Conservation (phyloP, 1,284 basidiomycete species). For the Trametes sp. region DNA sequence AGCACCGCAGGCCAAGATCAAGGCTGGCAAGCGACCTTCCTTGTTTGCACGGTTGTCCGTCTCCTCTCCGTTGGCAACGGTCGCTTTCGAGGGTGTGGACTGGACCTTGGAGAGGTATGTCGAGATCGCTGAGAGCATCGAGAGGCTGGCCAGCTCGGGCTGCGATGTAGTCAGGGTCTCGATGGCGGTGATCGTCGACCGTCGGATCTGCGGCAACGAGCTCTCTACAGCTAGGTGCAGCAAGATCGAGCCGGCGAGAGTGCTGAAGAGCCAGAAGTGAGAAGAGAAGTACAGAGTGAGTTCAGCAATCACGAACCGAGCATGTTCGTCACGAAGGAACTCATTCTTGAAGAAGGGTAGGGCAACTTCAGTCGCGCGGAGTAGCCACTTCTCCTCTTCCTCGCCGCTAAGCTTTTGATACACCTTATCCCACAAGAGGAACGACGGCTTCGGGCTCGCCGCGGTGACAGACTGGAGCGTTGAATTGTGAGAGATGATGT, state of each 20-base stretch:
- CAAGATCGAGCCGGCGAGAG: constrained; percentile 64
- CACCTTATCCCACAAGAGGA: constrained; percentile 87
- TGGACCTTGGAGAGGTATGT: constrained; percentile 48
- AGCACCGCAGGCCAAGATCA: constrained; percentile 59
- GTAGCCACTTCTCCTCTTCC: constrained; percentile 82
- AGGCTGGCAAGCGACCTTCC: constrained; percentile 54
- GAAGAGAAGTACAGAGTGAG: background rate
- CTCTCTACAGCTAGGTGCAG: constrained; percentile 74
- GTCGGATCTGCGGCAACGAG: constrained; percentile 59
- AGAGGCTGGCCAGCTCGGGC: constrained; percentile 57
- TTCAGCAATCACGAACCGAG: constrained; percentile 55
- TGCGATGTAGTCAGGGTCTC: constrained; percentile 40
- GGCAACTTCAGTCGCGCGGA: constrained; percentile 69
- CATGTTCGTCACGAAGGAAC: constrained; percentile 59
- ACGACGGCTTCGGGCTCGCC: constrained; percentile 75
- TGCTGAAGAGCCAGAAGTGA: constrained; percentile 8
- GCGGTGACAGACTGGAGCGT: constrained; percentile 53
- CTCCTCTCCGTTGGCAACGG: constrained; percentile 38
- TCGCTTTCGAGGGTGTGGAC: constrained; percentile 22
- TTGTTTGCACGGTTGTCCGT: constrained; percentile 50
- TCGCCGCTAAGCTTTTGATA: constrained; percentile 74
- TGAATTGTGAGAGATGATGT: constrained; percentile 48
- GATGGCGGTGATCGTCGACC: constrained; percentile 54
- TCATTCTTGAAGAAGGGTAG: constrained; percentile 60
- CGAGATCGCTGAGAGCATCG: constrained; percentile 66